Evolutionary conservation across 2,329 filamentous ascomycete species (phyloP).

Genomic region (Penicillium sp.): DNA sequence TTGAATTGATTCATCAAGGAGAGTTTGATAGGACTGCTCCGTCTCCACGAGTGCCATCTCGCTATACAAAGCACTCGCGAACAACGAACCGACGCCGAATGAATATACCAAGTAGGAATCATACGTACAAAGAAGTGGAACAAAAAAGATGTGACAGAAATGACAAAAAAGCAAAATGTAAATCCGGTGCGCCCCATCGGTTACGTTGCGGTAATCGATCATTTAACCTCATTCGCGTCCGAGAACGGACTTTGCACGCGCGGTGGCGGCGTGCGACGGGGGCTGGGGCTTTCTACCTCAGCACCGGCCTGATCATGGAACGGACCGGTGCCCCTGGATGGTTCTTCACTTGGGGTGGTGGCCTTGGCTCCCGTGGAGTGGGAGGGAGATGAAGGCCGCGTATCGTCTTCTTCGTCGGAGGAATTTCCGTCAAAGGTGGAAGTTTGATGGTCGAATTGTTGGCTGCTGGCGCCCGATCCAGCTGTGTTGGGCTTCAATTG

Average conservation of each 20-base stretch:
- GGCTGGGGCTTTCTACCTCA: constrained; percentile 32
- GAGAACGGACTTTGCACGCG: constrained; percentile 49
- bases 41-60: constrained; percentile 21
- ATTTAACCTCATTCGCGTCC: constrained; percentile 49
- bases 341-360: constrained; percentile 36
- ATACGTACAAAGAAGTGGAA: constrained; percentile 34
- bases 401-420: constrained; percentile 36
- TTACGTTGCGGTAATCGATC: constrained; percentile 10
- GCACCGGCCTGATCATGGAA: constrained; percentile 33
- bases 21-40: constrained; percentile 20
- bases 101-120: constrained; percentile 23
- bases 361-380: constrained; percentile 27
- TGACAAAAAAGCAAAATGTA: background rate
- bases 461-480: constrained; percentile 23
- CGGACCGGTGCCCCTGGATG: constrained; percentile 26
- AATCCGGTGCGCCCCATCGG: constrained; percentile 8
- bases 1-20: constrained; percentile 6
- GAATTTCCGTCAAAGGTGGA: constrained; percentile 40
- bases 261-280: constrained; percentile 32
- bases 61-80: constrained; percentile 25
- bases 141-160: background rate
- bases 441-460: constrained; percentile 25
- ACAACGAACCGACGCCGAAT: constrained; percentile 18
- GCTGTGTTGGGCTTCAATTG: constrained; percentile 13
- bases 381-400: constrained; percentile 17